Evolutionary conservation across 305 asterid species (phyloP), one percentile per base, ranked within the genome.

Genomic region (Fraxinus xanthoxyloides): DNA sequence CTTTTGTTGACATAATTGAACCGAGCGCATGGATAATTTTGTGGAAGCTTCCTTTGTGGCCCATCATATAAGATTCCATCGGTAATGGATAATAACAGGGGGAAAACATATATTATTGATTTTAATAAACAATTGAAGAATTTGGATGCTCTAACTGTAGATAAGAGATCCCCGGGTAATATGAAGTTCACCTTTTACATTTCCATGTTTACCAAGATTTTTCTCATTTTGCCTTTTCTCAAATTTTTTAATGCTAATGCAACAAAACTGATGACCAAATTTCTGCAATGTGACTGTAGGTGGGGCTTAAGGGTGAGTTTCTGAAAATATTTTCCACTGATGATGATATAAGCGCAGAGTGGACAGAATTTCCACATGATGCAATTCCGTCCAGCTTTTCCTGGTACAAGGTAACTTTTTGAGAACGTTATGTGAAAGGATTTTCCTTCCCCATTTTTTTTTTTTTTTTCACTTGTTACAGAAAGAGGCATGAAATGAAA

Each of bases 271-370:
- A 54, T 46, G 26, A 80, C 80, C 81, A 59, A 80, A 36, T 56
- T 36, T 80, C 59, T 59, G 48, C 69, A 23, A 73, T 82, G 30
- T 83, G 59, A 65, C 82, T 83, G 69, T 90, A 93, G 97, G 92
- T 90, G 54, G 98, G 98, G 87, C 92, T 93, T 40, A 86, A 84
- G 87, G 97, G 98, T 15, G 98, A 95, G 87, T 90, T 85, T 86
- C 79, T 87, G 78, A 88, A 86, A 79, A 46, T 90, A 76, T 93
- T 90, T 78, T 74, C 87, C 54, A 74, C 32, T 46, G 87, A 87
- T 83, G 87, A 82, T 72, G 80, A 85, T 32, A 84, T 32, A 81
- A 85, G 82, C 78, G 67, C 85, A 46, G 85, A 84, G 77, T 93
- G 98, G 98, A 82, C 78, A 75, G 88, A 85, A 81, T 89, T 93